Percentiles rank a stretch among this genome's conserved stretches.
Evolutionary conservation across 2,329 filamentous ascomycete species (phyloP).

Genomic region (Scorias spongiosa): DNA sequence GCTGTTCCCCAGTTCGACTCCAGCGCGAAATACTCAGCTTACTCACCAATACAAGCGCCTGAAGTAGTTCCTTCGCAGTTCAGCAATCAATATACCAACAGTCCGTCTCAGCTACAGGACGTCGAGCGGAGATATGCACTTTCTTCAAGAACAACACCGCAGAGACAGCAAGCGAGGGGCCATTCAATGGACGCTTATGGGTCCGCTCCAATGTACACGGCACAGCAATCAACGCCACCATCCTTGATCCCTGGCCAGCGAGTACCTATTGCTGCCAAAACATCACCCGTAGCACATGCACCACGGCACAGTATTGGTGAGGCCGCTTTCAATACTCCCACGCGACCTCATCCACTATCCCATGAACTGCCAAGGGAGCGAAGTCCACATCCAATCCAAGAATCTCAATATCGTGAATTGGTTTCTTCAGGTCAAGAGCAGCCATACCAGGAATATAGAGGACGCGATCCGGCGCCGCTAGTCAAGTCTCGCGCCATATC

Average conservation of each 20-base stretch:
- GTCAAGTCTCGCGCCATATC: constrained; percentile 19
- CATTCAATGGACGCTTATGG: constrained; percentile 17
- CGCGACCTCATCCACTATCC: constrained; percentile 21
- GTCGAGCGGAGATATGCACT: constrained; percentile 14
- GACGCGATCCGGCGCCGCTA: constrained; percentile 9
- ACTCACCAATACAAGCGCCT: constrained; percentile 6
- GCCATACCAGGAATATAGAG: constrained; percentile 8
- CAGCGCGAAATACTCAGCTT: constrained; percentile 1
- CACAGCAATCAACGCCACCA: constrained; percentile 13
- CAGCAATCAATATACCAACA: constrained; percentile 13
- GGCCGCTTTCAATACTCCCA: constrained; percentile 15
- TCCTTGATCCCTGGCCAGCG: constrained; percentile 12
- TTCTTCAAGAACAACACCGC: constrained; percentile 11
- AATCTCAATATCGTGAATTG: constrained; percentile 1
- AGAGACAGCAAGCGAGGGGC: constrained; percentile 10
- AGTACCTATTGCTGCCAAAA: constrained; percentile 10
- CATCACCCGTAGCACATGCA: constrained; percentile 4
- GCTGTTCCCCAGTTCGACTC: constrained; percentile 11
- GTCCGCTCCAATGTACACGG: constrained; percentile 14
- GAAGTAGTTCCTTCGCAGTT: constrained; percentile 9
- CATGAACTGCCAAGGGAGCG: constrained; percentile 19
- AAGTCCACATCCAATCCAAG: constrained; percentile 13
- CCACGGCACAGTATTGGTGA: constrained; percentile 20
- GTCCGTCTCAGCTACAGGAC: constrained; percentile 16
- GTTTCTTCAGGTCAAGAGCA: constrained; percentile 1